Evolutionary conservation across 192 early-diverging fungal species (phyloP).

Genomic region (Diversispora epigaea): DNA sequence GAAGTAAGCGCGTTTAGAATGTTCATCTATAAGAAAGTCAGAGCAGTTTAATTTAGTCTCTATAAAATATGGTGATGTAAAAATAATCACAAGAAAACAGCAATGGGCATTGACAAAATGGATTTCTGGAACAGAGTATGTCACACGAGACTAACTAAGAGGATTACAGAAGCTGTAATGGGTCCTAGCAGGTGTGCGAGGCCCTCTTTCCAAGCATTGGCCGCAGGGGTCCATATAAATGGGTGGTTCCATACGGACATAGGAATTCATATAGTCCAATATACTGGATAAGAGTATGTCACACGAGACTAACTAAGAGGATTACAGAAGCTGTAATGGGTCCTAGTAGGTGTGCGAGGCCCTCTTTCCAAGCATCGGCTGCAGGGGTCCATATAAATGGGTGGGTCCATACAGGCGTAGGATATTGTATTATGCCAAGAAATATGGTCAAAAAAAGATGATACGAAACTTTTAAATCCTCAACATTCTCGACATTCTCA

Average conservation of each 20-base stretch:
- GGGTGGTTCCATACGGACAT: slow-evolving; percentile 21
- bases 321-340: slow-evolving; percentile 15
- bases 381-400: slow-evolving; percentile 18
- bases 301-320: slow-evolving; percentile 31
- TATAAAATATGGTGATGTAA: slow-evolving; percentile 5
- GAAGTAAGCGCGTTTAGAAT: slow-evolving; percentile 24
- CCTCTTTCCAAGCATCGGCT: slow-evolving; percentile 17
- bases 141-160: slow-evolving; percentile 16
- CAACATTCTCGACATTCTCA: neutral
- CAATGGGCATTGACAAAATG: slow-evolving; percentile 30
- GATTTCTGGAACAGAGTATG: slow-evolving; percentile 28
- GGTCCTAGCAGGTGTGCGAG: slow-evolving; percentile 17
- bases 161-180: slow-evolving; percentile 26
- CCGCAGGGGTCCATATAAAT: slow-evolving; percentile 17
- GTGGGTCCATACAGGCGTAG: slow-evolving; percentile 18
- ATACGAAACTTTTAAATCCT: neutral
- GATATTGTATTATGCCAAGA: slow-evolving; percentile 9
- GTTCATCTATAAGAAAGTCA: slow-evolving; percentile 22
- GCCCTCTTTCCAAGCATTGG: slow-evolving; percentile 15
- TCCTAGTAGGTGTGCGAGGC: slow-evolving; percentile 16
- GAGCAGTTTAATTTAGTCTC: slow-evolving; percentile 8
- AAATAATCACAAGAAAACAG: slow-evolving; percentile 23
- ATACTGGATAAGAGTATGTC: slow-evolving; percentile 30
- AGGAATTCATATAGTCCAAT: slow-evolving; percentile 24
- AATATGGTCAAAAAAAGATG: neutral